Evolutionary conservation across 2,329 filamentous ascomycete species (phyloP).

Genomic region (Leptographium wingfieldii): DNA sequence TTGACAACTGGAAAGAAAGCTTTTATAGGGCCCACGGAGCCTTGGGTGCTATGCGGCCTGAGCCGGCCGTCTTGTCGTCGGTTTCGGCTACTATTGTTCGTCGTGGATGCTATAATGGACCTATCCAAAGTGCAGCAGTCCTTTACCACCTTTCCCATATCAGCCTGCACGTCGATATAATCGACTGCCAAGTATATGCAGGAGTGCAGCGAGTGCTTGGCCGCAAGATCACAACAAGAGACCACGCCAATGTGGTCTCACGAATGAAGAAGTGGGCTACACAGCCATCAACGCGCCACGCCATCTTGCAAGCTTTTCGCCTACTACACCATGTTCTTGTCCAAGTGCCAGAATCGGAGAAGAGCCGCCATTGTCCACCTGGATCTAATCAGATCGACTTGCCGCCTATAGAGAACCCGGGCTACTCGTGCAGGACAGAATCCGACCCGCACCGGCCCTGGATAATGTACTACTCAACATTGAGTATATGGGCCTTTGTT

Average conservation of each 20-base stretch:
- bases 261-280: conserved; percentile 73
- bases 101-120: conserved; percentile 39
- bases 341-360: conserved; percentile 25
- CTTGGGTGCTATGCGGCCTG: conserved; percentile 16
- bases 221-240: conserved; percentile 56
- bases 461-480: conserved; percentile 77
- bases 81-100: conserved; percentile 23
- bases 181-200: conserved; percentile 82
- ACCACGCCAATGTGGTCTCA: conserved; percentile 59
- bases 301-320: conserved; percentile 71
- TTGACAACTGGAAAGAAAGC: conserved; percentile 77
- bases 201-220: conserved; percentile 67
- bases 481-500: conserved; percentile 82
- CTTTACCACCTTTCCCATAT: conserved; percentile 82
- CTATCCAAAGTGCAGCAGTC: conserved; percentile 68
- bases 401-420: conserved; percentile 26
- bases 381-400: conserved; percentile 9
- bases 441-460: conserved; percentile 75
- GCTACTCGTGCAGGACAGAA: conserved; percentile 65
- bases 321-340: conserved; percentile 69
- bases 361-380: conserved; percentile 10
- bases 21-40: conserved; percentile 57
- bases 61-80: background rate
- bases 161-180: conserved; percentile 76
- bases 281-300: conserved; percentile 62